These are phyloP conservation scores for Trichoderma atrobrunneum DNA, from an alignment of 2,329 filamentous ascomycete species.

Conservation along the genomic window DNA sequence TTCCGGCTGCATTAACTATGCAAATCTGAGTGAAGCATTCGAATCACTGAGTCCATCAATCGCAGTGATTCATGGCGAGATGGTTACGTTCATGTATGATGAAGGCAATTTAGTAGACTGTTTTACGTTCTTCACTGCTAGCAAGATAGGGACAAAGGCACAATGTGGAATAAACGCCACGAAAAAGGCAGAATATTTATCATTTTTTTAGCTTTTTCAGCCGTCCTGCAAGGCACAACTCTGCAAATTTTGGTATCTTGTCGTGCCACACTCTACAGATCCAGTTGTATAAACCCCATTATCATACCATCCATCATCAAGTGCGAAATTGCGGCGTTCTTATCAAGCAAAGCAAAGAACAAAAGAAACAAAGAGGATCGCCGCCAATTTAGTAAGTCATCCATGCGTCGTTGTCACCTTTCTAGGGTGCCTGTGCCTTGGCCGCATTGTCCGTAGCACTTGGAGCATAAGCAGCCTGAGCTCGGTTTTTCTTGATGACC, in stretches of 20 bases:
- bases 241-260: slow-evolving; percentile 20
- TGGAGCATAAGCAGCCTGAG: slow-evolving; percentile 53
- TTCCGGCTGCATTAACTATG: neutral
- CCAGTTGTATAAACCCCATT: slow-evolving; percentile 6
- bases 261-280: slow-evolving; percentile 16
- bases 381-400: slow-evolving; percentile 16
- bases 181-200: neutral
- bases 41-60: neutral
- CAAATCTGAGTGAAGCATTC: neutral
- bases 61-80: neutral
- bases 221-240: slow-evolving; percentile 7
- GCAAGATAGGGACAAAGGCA: neutral
- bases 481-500: slow-evolving; percentile 70
- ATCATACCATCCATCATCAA: slow-evolving; percentile 16
- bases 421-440: slow-evolving; percentile 34
- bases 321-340: neutral
- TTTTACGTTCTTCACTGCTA: neutral
- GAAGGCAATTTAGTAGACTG: too few species aligned
- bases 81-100: neutral
- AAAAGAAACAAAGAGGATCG: neutral
- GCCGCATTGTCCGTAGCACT: slow-evolving; percentile 40
- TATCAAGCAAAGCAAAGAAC: slow-evolving; percentile 2
- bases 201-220: neutral
- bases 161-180: neutral
- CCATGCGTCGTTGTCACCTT: slow-evolving; percentile 21